Conservation (phyloP, 2,329 filamentous ascomycete genomes). For the Ascochyta rabiei region DNA sequence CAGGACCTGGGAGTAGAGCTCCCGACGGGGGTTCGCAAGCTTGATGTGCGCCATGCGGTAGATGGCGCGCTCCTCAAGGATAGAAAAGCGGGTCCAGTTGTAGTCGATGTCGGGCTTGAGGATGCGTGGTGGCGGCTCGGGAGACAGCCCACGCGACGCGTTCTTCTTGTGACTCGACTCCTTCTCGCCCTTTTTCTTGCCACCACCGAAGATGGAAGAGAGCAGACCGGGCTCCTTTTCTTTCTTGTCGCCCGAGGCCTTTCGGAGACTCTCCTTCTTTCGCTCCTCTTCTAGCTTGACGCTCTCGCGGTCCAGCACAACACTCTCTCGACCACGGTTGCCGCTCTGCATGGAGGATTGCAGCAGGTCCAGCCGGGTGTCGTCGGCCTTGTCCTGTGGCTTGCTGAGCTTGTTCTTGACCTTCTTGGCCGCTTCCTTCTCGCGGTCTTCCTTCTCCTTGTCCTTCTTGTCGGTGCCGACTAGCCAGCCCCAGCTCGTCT, state of each 20-base stretch:
- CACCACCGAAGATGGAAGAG: slow-evolving; percentile 87
- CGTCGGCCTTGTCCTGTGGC: slow-evolving; percentile 63
- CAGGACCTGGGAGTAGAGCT: slow-evolving; percentile 90
- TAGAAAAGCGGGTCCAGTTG: slow-evolving; percentile 93
- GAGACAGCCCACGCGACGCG: slow-evolving; percentile 74
- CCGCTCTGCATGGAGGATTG: slow-evolving; percentile 82
- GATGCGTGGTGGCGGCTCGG: slow-evolving; percentile 72
- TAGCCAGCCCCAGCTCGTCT: slow-evolving; percentile 86
- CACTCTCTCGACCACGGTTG: slow-evolving; percentile 72
- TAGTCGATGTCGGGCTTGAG: slow-evolving; percentile 90
- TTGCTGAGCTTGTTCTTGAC: slow-evolving; percentile 71
- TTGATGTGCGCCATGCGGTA: slow-evolving; percentile 99
- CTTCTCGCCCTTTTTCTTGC: slow-evolving; percentile 83
- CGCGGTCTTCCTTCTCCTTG: slow-evolving; percentile 46
- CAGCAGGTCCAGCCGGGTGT: slow-evolving; percentile 80
- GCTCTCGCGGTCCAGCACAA: slow-evolving; percentile 80
- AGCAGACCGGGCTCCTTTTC: slow-evolving; percentile 90
- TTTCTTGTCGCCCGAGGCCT: slow-evolving; percentile 76
- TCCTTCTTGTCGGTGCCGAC: slow-evolving; percentile 62
- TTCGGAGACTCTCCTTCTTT: slow-evolving; percentile 78
- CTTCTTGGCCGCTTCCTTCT: slow-evolving; percentile 51
- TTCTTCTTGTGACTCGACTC: slow-evolving; percentile 77
- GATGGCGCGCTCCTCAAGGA: slow-evolving; percentile 93
- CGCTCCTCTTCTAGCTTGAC: slow-evolving; percentile 79
- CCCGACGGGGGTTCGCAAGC: slow-evolving; percentile 91